A percentile compares a stretch with the other conserved stretches of the same genome.
Conservation (phyloP, 1,284 basidiomycete genomes). For the Trichosporon ovoides region DNA sequence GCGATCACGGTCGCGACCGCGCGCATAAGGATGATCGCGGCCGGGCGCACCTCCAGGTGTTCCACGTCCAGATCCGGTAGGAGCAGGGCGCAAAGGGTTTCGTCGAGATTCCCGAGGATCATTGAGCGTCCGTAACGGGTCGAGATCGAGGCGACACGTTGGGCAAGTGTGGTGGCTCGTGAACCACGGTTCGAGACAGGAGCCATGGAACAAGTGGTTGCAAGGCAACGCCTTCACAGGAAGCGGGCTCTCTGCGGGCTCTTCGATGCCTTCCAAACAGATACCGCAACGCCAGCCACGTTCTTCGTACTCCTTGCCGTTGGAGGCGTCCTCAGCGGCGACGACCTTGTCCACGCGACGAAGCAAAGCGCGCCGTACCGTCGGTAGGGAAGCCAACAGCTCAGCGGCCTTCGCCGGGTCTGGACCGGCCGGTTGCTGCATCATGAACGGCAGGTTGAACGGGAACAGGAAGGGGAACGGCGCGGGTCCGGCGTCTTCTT, state of each 20-base stretch:
- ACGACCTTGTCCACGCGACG: conserved; percentile 36
- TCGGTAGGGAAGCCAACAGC: conserved; percentile 36
- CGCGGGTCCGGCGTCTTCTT: neutral
- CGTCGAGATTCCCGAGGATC: conserved; percentile 20
- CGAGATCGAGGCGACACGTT: conserved; percentile 46
- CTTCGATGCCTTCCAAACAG: conserved; percentile 36
- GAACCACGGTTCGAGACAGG: conserved; percentile 46
- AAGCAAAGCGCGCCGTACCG: conserved; percentile 29
- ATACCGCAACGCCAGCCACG: conserved; percentile 44
- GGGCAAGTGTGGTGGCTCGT: conserved; percentile 45
- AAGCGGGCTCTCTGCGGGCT: conserved; percentile 16
- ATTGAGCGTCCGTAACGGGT: conserved; percentile 42
- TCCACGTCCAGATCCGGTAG: conserved; percentile 19
- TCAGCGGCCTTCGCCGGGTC: conserved; percentile 42
- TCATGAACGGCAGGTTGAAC: conserved; percentile 10
- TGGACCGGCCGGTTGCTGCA: conserved; percentile 9
- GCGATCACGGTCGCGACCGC: conserved; percentile 14
- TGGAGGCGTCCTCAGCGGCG: conserved; percentile 31
- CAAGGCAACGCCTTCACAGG: conserved; percentile 45
- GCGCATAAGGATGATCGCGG: conserved; percentile 27
- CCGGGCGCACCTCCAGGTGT: conserved; percentile 18
- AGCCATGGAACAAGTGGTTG: conserved; percentile 46
- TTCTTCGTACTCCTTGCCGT: conserved; percentile 23
- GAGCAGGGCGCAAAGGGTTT: conserved; percentile 27
- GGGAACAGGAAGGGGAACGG: conserved; percentile 13